Evolutionary conservation across 106 monocot species (phyloP).

Genomic region (Xerophyta viscosa): DNA sequence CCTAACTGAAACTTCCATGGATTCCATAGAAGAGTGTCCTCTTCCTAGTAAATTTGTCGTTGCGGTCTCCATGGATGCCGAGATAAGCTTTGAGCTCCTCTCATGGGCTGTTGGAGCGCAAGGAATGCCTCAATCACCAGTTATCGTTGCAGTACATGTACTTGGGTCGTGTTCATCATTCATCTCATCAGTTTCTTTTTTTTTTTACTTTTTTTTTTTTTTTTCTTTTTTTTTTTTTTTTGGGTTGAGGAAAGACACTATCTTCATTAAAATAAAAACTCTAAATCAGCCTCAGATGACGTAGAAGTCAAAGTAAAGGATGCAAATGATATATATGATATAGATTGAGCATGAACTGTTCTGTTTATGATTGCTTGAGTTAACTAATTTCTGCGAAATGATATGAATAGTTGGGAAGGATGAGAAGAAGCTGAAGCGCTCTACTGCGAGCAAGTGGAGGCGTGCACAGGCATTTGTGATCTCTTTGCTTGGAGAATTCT

Average conservation of each 20-base stretch:
- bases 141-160: slow-evolving; percentile 4
- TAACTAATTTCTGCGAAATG: too few species aligned
- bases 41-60: slow-evolving; percentile 3
- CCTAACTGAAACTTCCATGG: not conserved
- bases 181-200: too few species aligned
- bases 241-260: too few species aligned
- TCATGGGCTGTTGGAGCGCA: slow-evolving; percentile 2
- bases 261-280: too few species aligned
- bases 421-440: slow-evolving; percentile 7
- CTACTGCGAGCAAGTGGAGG: slow-evolving; percentile 21
- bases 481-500: slow-evolving; percentile 49
- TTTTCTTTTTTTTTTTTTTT: too few species aligned
- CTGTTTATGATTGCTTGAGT: too few species aligned
- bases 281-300: too few species aligned
- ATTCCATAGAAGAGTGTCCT: slow-evolving; percentile 7
- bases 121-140: too few species aligned
- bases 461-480: slow-evolving; percentile 45
- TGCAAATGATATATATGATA: too few species aligned
- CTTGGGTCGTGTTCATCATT: slow-evolving; percentile 1
- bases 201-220: too few species aligned
- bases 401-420: slow-evolving; percentile 16
- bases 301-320: not conserved
- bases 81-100: not conserved
- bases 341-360: too few species aligned
- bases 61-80: not conserved